Base-by-base conservation (phyloP, 495 filamentous ascomycete genomes). In the Articulospora tetracladia region DNA sequence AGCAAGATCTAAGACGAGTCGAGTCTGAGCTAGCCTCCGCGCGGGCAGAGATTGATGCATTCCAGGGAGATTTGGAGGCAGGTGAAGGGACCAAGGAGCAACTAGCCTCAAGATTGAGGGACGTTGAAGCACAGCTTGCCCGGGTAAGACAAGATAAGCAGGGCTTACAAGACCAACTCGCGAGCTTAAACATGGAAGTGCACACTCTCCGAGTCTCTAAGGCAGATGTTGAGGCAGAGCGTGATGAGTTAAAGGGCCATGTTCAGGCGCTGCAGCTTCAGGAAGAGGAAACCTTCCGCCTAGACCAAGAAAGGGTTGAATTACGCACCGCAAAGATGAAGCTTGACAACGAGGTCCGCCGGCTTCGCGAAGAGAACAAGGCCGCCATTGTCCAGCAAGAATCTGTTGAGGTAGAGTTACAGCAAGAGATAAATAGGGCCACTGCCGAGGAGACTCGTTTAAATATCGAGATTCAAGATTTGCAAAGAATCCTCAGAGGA, bases 291-390 rank as follows among this genome's bases (percentile, higher is more conserved):
- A 79, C 77, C 10, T 80, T 79, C 60, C 78, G 73, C n/a, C 70
- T 85, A 26, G 85, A 87, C 57, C 79, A 81, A 57, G 85, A 88
- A 63, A 81, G 83, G 60, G 63, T 84, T 39, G 85, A 88, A 48
- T 75, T 88, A 25, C 81, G 83, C 8, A 82, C 80, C 26, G 74
- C 80, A 0, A 83, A 79, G 60, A 68, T 82, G 51, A 83, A 80
- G 57, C 72, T 87, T 23, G 85, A 88, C 48, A 76, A 69, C 53
- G 86, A 88, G 57, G 68, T 86, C 23, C 77, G 79, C 58, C 74
- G 83, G 13, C 72, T 88, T 13, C 76, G 72, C 57, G 83, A 86
- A 13, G 85, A 88, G 61, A 81, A 80, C 61, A 73, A 74, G 34
- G 57, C 72, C 4, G 67, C 86, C 23, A 28, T 73, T 28, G 79